These are phyloP conservation scores for Zygosaccharomyces pseudobailii DNA, from an alignment of 1,139 yeast species.

Conservation along the genomic window DNA sequence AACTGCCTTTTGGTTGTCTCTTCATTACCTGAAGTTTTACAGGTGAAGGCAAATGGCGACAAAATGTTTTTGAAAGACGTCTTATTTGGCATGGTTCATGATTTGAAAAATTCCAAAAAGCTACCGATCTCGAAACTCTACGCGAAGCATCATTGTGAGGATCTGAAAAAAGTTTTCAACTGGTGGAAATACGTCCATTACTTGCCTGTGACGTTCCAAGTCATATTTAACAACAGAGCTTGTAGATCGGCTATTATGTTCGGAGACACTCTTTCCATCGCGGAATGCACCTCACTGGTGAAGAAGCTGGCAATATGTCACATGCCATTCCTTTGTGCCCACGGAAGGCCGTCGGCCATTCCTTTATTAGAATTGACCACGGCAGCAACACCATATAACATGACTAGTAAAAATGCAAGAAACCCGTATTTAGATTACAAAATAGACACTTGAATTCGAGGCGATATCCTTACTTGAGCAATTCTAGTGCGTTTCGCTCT, in stretches of 20 bases:
- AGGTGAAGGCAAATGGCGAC: conserved; percentile 33
- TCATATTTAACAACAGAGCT: conserved; percentile 55
- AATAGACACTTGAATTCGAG: not conserved
- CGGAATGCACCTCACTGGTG: conserved; percentile 46
- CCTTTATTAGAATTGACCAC: conserved; percentile 41
- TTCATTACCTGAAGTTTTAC: conserved; percentile 42
- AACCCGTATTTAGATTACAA: conserved; percentile 7
- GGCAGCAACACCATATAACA: not conserved
- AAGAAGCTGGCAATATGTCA: conserved; percentile 43
- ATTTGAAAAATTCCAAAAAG: conserved; percentile 35
- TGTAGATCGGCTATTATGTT: conserved; percentile 72
- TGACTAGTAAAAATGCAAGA: not conserved
- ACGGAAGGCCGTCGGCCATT: conserved; percentile 73
- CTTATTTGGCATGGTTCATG: conserved; percentile 42
- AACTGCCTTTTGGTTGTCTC: conserved; percentile 24
- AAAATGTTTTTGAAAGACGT: conserved; percentile 34
- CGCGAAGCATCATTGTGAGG: not conserved
- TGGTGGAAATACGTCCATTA: conserved; percentile 37
- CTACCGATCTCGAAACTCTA: conserved; percentile 6
- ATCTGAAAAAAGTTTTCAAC: conserved; percentile 2
- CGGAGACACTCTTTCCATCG: conserved; percentile 48
- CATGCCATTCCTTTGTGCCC: conserved; percentile 79
- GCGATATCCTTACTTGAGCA: not conserved
- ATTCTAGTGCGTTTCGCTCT: conserved; percentile 3
- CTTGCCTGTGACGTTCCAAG: conserved; percentile 48